Evolutionary conservation across 441 rosid genomes (phyloP).

Genomic region (Arabidopsis lyrata): DNA sequence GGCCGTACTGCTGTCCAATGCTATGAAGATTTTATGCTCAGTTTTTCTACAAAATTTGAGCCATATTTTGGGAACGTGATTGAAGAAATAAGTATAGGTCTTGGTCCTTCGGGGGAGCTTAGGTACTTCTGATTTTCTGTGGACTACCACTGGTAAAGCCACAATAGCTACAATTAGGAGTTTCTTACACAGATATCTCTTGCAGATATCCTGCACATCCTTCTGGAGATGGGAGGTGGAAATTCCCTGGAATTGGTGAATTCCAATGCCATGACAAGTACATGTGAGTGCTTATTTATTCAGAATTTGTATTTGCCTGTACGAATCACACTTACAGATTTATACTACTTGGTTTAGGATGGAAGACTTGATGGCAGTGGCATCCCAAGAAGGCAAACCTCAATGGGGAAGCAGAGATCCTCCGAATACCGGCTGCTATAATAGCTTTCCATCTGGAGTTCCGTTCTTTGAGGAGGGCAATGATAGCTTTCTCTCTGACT

Average conservation of each 20-base stretch:
- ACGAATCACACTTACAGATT: constrained; percentile 33
- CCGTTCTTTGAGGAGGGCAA: constrained; percentile 69
- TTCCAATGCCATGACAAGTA: constrained; percentile 82
- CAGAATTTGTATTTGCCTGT: constrained; percentile 4
- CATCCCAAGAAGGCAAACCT: constrained; percentile 69
- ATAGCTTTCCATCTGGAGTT: constrained; percentile 61
- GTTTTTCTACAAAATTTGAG: constrained; percentile 61
- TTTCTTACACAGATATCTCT: constrained; percentile 38
- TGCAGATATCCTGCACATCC: constrained; percentile 82
- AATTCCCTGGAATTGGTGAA: constrained; percentile 84
- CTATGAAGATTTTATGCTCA: constrained; percentile 66
- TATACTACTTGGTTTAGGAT: constrained; percentile 51
- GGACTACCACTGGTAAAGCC: constrained; percentile 28
- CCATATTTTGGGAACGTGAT: constrained; percentile 60
- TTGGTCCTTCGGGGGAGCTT: constrained; percentile 80
- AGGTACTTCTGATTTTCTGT: constrained; percentile 54
- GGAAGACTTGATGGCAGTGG: constrained; percentile 73
- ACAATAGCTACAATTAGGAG: constrained; percentile 25
- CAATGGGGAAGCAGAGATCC: constrained; percentile 71
- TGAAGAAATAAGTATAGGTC: constrained; percentile 71
- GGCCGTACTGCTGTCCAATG: constrained; percentile 74
- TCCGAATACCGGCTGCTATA: constrained; percentile 65
- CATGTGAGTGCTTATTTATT: constrained; percentile 61
- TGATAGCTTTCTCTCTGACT: constrained; percentile 70
- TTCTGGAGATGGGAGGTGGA: constrained; percentile 71